A percentile compares a stretch with the other conserved stretches of the same genome.
phyloP scores from a whole-genome alignment of 441 rosid genomes.

The Jatropha multifida region DNA sequence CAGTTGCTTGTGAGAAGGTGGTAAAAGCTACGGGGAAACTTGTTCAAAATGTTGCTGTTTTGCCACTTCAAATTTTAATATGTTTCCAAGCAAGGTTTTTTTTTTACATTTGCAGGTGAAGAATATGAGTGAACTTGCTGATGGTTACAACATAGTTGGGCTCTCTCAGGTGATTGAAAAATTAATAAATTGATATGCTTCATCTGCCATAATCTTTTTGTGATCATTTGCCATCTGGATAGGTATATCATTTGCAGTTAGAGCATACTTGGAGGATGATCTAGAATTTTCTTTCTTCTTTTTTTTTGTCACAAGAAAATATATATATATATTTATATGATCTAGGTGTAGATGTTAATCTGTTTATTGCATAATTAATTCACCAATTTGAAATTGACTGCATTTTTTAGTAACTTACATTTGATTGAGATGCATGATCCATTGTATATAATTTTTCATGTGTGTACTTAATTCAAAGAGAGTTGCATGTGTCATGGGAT shows the following conservation, averaged over 20 bases:
- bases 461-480: not conserved
- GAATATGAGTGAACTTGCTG: slow-evolving; percentile 62
- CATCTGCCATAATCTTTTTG: not conserved
- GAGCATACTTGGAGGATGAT: slow-evolving; percentile 1
- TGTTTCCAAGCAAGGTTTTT: slow-evolving; percentile 7
- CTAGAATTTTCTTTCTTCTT: not conserved
- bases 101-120: slow-evolving; percentile 51
- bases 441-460: not conserved
- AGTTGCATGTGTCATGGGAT: not conserved
- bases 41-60: slow-evolving; percentile 10
- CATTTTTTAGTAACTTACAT: not conserved
- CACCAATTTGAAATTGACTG: not conserved
- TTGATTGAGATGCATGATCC: not conserved
- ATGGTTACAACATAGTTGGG: slow-evolving; percentile 80
- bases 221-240: not conserved
- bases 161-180: slow-evolving; percentile 68
- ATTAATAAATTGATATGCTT: not conserved
- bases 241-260: not conserved
- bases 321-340: too few species aligned
- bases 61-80: slow-evolving; percentile 16
- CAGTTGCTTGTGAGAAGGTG: slow-evolving; percentile 82
- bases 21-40: slow-evolving; percentile 25
- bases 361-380: not conserved
- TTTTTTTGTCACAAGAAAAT: not conserved
- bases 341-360: not conserved